Percentiles rank a stretch among this genome's conserved stretches.
These are phyloP conservation scores for Arachis stenosperma DNA, from an alignment of 306 rosid species.

Conservation along the genomic window DNA sequence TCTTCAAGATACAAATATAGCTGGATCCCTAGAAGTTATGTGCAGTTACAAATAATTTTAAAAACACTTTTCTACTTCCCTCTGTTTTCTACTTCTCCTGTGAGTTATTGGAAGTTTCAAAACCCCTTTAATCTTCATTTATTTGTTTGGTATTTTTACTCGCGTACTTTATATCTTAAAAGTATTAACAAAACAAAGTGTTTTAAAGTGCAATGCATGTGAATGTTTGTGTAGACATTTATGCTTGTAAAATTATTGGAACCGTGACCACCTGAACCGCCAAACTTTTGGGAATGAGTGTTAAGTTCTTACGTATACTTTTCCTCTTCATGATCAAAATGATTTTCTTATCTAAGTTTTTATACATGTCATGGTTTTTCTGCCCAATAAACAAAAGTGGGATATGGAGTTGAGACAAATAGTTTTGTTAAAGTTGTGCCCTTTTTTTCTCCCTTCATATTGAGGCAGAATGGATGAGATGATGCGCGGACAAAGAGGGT, in stretches of 20 bases:
- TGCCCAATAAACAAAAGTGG: not conserved
- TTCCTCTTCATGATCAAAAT: conserved; percentile 23
- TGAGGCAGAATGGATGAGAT: conserved; percentile 93
- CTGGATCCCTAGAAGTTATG: conserved; percentile 14
- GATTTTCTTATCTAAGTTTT: conserved; percentile 9
- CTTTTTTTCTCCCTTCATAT: conserved; percentile 31
- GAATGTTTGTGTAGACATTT: conserved; percentile 13
- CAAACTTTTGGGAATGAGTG: conserved; percentile 11
- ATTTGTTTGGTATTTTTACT: not conserved
- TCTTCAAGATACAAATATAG: conserved; percentile 26
- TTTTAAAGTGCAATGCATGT: not conserved
- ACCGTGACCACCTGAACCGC: conserved; percentile 10
- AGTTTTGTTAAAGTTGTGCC: conserved; percentile 35
- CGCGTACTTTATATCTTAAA: not conserved
- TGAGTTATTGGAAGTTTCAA: conserved; percentile 25
- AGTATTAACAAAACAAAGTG: not conserved
- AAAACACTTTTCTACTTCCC: conserved; percentile 13
- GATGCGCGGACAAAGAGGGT: conserved; percentile 97
- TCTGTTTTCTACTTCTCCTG: not conserved
- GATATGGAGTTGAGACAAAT: conserved; percentile 29
- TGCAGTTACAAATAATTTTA: conserved; percentile 13
- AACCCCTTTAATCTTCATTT: conserved; percentile 29
- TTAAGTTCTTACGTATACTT: conserved; percentile 30
- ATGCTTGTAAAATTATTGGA: conserved; percentile 22
- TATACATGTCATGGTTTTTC: conserved; percentile 22